A percentile compares a stretch with the other conserved stretches of the same genome.
phyloP scores from a whole-genome alignment of 495 filamentous ascomycete genomes.

The Trypethelium eluteriae region DNA sequence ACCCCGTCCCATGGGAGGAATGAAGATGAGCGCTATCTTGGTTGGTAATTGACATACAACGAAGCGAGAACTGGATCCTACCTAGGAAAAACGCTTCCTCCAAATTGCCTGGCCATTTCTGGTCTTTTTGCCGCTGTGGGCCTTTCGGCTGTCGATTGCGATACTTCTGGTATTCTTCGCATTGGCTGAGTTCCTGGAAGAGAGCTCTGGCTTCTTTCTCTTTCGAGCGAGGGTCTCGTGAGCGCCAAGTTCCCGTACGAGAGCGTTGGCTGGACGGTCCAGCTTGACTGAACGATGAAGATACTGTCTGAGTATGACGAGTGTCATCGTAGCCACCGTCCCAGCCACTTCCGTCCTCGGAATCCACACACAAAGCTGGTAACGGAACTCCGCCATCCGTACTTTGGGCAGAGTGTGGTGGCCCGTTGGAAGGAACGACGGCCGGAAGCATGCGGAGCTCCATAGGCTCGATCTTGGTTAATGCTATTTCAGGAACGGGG shows the following conservation, averaged over 20 bases:
- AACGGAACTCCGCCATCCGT: not conserved
- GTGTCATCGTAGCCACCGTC: not conserved
- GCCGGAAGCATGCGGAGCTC: conserved; percentile 1
- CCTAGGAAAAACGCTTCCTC: conserved; percentile 88
- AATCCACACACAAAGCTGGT: not conserved
- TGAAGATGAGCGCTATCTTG: conserved; percentile 63
- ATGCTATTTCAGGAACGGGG: not conserved
- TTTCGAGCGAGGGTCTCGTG: conserved; percentile 13
- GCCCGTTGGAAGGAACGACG: not conserved
- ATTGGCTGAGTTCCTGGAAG: conserved; percentile 31
- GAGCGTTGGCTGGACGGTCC: not conserved
- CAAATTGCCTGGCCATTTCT: conserved; percentile 73
- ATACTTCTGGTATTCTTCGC: conserved; percentile 56
- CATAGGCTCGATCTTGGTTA: not conserved
- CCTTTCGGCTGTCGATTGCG: conserved; percentile 56
- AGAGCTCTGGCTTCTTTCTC: conserved; percentile 26
- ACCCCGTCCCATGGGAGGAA: conserved; percentile 71
- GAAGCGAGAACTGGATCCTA: conserved; percentile 37
- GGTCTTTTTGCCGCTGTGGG: conserved; percentile 46
- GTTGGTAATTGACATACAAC: not conserved
- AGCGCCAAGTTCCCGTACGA: conserved; percentile 3
- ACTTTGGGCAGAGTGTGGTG: not conserved
- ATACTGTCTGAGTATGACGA: not conserved
- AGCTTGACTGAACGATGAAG: not conserved
- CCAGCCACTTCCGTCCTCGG: not conserved